phyloP scores from a whole-genome alignment of 1,284 basidiomycete genomes.

The Pseudozyma sp. region DNA sequence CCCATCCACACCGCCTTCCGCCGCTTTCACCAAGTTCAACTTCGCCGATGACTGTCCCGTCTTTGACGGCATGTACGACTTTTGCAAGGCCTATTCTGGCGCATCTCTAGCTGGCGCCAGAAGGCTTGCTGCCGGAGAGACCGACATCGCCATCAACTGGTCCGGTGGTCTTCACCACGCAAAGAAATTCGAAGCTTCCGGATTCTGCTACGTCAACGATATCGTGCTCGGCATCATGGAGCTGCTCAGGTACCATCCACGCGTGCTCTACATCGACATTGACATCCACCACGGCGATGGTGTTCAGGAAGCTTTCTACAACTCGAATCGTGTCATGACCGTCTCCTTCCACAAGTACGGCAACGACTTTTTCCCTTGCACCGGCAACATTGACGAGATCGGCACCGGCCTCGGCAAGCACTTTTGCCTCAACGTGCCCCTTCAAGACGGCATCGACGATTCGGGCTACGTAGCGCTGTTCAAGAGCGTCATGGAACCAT shows the following conservation, averaged over 20 bases:
- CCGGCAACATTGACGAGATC: constrained; percentile 66
- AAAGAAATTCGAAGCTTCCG: constrained; percentile 94
- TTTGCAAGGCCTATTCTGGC: constrained; percentile 66
- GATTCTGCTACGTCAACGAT: constrained; percentile 98
- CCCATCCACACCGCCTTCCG: constrained; percentile 59
- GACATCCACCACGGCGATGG: constrained; percentile 99
- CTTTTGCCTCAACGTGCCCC: constrained; percentile 93
- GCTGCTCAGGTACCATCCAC: constrained; percentile 74
- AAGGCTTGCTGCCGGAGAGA: constrained; percentile 73
- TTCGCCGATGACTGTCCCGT: constrained; percentile 69
- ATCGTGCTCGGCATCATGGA: constrained; percentile 67
- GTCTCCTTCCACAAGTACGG: constrained; percentile 99
- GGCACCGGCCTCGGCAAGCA: constrained; percentile 79
- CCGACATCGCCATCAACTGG: constrained; percentile 98
- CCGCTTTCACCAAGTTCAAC: constrained; percentile 66
- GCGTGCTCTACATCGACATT: constrained; percentile 96
- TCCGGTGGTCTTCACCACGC: constrained; percentile 97
- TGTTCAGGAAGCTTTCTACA: constrained; percentile 99
- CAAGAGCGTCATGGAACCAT: constrained; percentile 94
- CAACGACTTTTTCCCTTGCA: constrained; percentile 85
- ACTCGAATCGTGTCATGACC: constrained; percentile 96
- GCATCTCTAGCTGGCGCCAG: constrained; percentile 80
- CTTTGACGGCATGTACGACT: constrained; percentile 69
- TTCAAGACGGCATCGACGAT: constrained; percentile 97
- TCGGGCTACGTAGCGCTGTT: constrained; percentile 95